These are phyloP conservation scores for Globisporangium iwayamae DNA, from an alignment of 352 stramenopile species.

Conservation along the genomic window DNA sequence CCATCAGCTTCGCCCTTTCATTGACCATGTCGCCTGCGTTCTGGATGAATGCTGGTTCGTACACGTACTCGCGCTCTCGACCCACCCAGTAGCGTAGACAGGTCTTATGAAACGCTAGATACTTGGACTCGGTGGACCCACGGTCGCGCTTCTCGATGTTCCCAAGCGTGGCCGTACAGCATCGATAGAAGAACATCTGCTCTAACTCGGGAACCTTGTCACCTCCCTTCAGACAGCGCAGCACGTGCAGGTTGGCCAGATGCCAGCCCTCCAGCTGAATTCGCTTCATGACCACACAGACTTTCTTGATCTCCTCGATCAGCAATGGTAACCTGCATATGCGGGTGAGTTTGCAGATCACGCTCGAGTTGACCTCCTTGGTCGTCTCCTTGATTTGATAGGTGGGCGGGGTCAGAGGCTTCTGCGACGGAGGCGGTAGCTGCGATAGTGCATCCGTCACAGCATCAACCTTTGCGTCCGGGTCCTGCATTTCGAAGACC, in stretches of 20 bases:
- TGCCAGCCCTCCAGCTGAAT: not conserved
- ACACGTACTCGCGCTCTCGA: not conserved
- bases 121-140: not conserved
- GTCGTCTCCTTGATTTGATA: conserved; percentile 9
- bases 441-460: conserved; percentile 2
- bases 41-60: not conserved
- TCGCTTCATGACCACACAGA: not conserved
- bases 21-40: not conserved
- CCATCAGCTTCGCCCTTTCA: not conserved
- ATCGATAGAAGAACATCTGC: not conserved
- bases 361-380: conserved; percentile 1
- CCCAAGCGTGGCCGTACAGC: not conserved
- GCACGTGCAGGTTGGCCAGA: not conserved
- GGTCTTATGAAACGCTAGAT: not conserved
- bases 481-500: too few species aligned
- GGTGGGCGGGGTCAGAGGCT: not conserved
- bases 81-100: not conserved
- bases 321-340: conserved; percentile 2
- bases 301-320: not conserved
- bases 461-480: too few species aligned
- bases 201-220: not conserved
- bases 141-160: not conserved
- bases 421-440: conserved; percentile 1
- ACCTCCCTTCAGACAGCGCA: not conserved
- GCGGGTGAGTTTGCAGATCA: conserved; percentile 7